A percentile compares a stretch with the other conserved stretches of the same genome.
Evolutionary conservation across 2,329 filamentous ascomycete species (phyloP).

Genomic region (Aspergillus ustus): DNA sequence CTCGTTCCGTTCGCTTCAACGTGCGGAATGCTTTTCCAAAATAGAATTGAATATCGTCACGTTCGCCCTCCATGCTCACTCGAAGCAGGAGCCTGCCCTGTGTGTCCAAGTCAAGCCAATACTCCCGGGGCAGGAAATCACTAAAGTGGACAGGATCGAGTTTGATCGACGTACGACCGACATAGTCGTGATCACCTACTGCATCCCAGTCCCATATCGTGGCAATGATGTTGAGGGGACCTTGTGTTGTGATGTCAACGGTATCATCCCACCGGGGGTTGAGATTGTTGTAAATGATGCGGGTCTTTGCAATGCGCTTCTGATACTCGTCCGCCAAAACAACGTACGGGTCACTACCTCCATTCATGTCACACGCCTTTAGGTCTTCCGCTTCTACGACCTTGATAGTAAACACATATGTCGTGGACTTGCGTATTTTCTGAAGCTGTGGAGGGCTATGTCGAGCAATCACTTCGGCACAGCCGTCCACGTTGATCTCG

Average conservation of each 20-base stretch:
- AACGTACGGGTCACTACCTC: slow-evolving; percentile 93
- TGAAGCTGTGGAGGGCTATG: slow-evolving; percentile 73
- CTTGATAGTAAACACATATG: slow-evolving; percentile 98
- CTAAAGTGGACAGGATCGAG: slow-evolving; percentile 97
- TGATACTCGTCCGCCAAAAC: slow-evolving; percentile 97
- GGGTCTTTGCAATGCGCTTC: slow-evolving; percentile 92
- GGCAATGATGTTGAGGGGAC: slow-evolving; percentile 89
- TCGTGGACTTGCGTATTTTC: slow-evolving; percentile 71
- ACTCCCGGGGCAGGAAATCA: slow-evolving; percentile 93
- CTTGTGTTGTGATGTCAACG: slow-evolving; percentile 91
- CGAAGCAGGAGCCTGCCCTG: slow-evolving; percentile 87
- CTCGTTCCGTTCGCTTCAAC: slow-evolving; percentile 90
- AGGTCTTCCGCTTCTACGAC: slow-evolving; percentile 97
- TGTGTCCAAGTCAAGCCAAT: slow-evolving; percentile 96
- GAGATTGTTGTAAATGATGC: slow-evolving; percentile 85
- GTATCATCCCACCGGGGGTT: slow-evolving; percentile 98
- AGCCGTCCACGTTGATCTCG: slow-evolving; percentile 88
- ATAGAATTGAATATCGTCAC: slow-evolving; percentile 98
- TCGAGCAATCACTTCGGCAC: slow-evolving; percentile 78
- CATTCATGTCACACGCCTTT: slow-evolving; percentile 96
- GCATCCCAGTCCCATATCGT: slow-evolving; percentile 99
- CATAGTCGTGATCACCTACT: slow-evolving; percentile 95
- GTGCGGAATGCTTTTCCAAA: slow-evolving; percentile 97
- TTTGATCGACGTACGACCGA: slow-evolving; percentile 94
- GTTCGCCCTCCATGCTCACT: slow-evolving; percentile 97